Evolutionary conservation across 768 basidiomycete genomes (phyloP).

Genomic region (Kwoniella europaea): DNA sequence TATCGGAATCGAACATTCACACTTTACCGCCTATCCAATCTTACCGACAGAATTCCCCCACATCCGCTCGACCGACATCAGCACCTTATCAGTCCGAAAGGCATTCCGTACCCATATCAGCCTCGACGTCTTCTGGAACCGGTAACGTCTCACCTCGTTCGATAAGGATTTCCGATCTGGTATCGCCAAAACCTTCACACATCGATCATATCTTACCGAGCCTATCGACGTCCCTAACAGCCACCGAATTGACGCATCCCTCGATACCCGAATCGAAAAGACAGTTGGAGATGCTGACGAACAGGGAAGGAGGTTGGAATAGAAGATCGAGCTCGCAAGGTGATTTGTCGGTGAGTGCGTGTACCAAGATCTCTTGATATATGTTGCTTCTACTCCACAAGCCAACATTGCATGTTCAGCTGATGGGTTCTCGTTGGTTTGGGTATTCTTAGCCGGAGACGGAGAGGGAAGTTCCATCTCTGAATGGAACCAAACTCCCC

Average conservation of each 20-base stretch:
- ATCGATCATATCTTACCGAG: neutral
- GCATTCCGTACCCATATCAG: conserved; percentile 3
- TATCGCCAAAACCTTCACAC: conserved; percentile 5
- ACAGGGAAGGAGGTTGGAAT: conserved; percentile 6
- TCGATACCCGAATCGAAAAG: neutral
- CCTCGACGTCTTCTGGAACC: conserved; percentile 13
- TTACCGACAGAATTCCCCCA: conserved; percentile 7
- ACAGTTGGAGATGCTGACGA: neutral
- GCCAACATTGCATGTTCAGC: neutral
- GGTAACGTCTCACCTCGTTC: conserved; percentile 19
- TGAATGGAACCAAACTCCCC: conserved; percentile 12
- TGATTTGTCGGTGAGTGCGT: conserved; percentile 21
- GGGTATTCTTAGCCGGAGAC: neutral
- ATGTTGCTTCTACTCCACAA: neutral
- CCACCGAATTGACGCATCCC: conserved; percentile 1
- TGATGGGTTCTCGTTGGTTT: neutral
- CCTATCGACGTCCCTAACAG: conserved; percentile 4
- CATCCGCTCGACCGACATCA: conserved; percentile 16
- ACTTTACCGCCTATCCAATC: conserved; percentile 24
- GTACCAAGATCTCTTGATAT: neutral
- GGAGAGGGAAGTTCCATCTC: neutral
- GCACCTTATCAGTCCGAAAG: conserved; percentile 13
- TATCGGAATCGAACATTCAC: conserved; percentile 25
- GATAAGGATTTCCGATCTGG: conserved; percentile 26
- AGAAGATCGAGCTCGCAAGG: neutral